Conservation (phyloP, 768 basidiomycete species). For the Ephemerocybe angulata region DNA sequence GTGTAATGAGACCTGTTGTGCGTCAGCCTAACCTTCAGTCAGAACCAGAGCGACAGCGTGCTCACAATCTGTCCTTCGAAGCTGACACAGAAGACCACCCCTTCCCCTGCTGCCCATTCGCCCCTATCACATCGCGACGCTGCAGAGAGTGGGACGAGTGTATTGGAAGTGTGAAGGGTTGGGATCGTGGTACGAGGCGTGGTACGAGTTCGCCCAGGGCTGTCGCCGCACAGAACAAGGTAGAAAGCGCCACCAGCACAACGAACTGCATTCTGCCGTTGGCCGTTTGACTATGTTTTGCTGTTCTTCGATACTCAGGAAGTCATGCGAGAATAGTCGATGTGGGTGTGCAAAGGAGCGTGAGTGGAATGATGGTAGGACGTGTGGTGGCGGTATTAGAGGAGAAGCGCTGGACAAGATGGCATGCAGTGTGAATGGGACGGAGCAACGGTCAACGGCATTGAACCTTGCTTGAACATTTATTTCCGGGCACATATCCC, state of each 20-base stretch:
- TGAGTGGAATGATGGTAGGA: no score
- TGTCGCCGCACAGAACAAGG: neutral
- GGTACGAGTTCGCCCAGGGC: constrained; percentile 8
- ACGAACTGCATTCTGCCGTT: neutral
- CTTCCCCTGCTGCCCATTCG: constrained; percentile 28
- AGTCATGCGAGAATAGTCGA: neutral
- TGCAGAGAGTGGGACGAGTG: constrained; percentile 7
- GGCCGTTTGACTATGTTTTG: neutral
- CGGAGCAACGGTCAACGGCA: no score
- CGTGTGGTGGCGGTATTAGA: no score
- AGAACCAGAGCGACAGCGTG: constrained; percentile 12
- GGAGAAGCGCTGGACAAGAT: no score
- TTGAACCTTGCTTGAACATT: no score
- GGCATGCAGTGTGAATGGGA: no score
- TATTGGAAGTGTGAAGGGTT: constrained; percentile 22
- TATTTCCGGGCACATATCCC: no score
- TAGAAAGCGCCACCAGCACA: neutral
- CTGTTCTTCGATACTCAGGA: no score
- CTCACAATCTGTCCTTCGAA: constrained; percentile 45
- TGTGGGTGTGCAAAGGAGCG: no score
- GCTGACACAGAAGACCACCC: constrained; percentile 45
- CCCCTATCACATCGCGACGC: constrained; percentile 11
- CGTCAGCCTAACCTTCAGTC: neutral
- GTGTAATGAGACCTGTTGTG: constrained; percentile 61
- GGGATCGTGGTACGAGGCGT: constrained; percentile 18